Conservation (phyloP, 352 stramenopile genomes). For the Globisporangium okanoganense region DNA sequence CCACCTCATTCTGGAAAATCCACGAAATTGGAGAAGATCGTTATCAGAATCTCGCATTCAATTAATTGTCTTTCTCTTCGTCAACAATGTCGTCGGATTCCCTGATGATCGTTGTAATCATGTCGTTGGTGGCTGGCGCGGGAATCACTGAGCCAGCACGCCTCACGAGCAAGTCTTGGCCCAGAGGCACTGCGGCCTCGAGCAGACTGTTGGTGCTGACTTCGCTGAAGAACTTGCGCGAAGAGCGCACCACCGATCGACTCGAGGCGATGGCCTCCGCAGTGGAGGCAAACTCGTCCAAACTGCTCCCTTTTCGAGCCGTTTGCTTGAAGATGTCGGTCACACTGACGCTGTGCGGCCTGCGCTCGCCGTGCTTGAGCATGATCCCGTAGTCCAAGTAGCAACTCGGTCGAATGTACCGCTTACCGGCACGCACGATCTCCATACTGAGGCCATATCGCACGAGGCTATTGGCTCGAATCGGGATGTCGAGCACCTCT, state of each 20-base stretch:
- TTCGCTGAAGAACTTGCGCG: conserved; percentile 1
- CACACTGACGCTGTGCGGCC: conserved; percentile 6
- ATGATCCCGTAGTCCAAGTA: conserved; percentile 35
- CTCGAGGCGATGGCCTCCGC: neutral
- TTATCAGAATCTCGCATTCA: neutral
- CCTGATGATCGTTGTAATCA: neutral
- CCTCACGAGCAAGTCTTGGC: neutral
- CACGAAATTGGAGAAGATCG: too few relatives aligned
- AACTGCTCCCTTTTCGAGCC: neutral
- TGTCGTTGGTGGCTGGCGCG: neutral
- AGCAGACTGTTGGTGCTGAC: neutral
- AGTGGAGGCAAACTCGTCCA: neutral
- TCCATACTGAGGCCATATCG: conserved; percentile 26
- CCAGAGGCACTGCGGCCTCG: neutral
- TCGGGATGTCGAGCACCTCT: conserved; percentile 19
- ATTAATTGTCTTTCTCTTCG: neutral
- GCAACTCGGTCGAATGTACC: conserved; percentile 26
- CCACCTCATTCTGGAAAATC: too few relatives aligned
- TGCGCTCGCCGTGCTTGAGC: conserved; percentile 22
- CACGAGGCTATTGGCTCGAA: conserved; percentile 23
- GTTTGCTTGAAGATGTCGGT: conserved; percentile 9
- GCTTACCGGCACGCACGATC: conserved; percentile 18
- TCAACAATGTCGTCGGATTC: neutral
- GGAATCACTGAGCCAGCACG: too few relatives aligned
- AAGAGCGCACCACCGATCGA: neutral